Evolutionary conservation across 345 rosid species (phyloP), one percentile per base, ranked within the genome.

Genomic region (Linum trigynum): DNA sequence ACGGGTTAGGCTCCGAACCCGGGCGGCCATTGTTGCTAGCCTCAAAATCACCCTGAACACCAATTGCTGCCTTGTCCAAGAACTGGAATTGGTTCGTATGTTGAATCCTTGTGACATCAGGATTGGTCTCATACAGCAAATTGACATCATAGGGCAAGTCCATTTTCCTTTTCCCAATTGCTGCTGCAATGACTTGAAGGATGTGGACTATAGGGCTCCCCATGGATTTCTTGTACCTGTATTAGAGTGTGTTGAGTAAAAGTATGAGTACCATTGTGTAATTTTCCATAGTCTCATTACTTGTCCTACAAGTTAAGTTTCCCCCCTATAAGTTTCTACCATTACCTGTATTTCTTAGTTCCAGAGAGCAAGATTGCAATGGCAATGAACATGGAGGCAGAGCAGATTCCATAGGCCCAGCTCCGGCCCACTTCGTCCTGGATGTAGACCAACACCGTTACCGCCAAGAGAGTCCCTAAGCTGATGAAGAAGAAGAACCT

Each of bases 401-500:
- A 57, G 23, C 61, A 57, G 12, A 57, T 57, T 0, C 61, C 61
- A 17, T 57, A 57, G 23, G 61, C 61, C 61, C 61, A 57, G 61
- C 61, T 57, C 2, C 61, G 61, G 38, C 61, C 61, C 12, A 57
- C 35, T 57, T 57, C 61, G 9, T 57, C 61, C 61, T 57, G 61
- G 36, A 57, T 57, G 38, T 57, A 57, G 7, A 57, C 61, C 9
- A 57, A 37, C 32, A 57, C 61, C 0, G 61, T 57, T 1, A 57
- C 61, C 0, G 61, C 61, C 61, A 57, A n/a, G 36, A 57, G 61
- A 3, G 61, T 57, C 23, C 61, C 61, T 37, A 57, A 8, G 38
- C 61, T 57, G 7, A 57, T 57, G 61, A 57, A 57, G 38, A 57
- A 57, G 61, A 57, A 57, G 61, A 57, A 57, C 61, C 61, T 15